These are phyloP conservation scores for Patellifolia procumbens DNA, from an alignment of 179 eudicot genomes.

Conservation along the genomic window DNA sequence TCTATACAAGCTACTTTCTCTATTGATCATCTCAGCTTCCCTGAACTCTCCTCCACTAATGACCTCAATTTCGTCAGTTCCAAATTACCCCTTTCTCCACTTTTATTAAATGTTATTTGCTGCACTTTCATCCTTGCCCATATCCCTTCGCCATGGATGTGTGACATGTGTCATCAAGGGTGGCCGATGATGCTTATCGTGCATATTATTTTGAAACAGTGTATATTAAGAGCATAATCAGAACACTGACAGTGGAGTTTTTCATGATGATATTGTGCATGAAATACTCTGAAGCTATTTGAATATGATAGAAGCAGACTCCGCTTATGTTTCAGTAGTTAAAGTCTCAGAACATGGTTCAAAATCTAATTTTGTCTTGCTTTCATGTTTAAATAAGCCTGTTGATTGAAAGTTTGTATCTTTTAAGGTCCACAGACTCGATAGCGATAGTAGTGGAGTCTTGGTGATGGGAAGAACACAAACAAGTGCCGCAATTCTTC, in stretches of 20 bases:
- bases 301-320: background rate
- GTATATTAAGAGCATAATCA: background rate
- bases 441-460: constrained; percentile 94
- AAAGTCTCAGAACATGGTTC: background rate
- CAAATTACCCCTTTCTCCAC: no score
- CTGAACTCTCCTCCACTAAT: no score
- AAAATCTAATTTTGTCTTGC: background rate
- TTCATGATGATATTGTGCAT: constrained; percentile 3
- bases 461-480: constrained; percentile 95
- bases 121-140: no score
- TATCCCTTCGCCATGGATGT: no score
- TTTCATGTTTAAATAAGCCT: background rate
- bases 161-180: no score
- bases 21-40: no score
- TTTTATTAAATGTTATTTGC: no score
- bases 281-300: background rate
- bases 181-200: no score
- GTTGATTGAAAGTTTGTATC: constrained; percentile 7
- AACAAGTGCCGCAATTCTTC: constrained; percentile 71
- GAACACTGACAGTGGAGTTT: background rate
- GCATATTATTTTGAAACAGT: background rate
- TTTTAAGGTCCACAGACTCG: constrained; percentile 93
- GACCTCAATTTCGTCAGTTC: no score
- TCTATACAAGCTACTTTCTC: no score
- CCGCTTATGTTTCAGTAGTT: background rate